phyloP scores from a whole-genome alignment of 2,329 filamentous ascomycete genomes.

The Fusarium solani-melongenae region DNA sequence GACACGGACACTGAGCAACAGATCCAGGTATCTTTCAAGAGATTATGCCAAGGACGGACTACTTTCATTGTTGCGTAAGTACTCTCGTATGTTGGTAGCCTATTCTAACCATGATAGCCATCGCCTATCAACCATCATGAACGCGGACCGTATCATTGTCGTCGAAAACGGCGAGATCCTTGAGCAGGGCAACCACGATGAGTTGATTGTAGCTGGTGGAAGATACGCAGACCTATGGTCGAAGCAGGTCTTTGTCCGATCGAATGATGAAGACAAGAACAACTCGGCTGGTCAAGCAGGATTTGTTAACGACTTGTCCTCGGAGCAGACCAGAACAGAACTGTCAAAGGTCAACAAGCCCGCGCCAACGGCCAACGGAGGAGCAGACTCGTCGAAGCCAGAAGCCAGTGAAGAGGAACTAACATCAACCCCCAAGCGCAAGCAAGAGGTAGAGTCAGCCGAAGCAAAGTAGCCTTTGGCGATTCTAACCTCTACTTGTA shows the following conservation, averaged over 20 bases:
- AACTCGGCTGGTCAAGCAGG: constrained; percentile 37
- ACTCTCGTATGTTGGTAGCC: not conserved
- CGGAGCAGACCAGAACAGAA: constrained; percentile 50
- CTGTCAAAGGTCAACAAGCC: constrained; percentile 49
- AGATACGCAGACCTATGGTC: constrained; percentile 75
- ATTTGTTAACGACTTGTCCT: constrained; percentile 52
- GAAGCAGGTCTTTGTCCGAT: constrained; percentile 67
- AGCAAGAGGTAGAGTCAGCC: constrained; percentile 63
- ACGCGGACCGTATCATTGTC: constrained; percentile 75
- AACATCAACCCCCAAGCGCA: constrained; percentile 49
- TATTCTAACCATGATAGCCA: constrained; percentile 57
- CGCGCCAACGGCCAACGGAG: constrained; percentile 26
- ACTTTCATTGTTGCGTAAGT: constrained; percentile 74
- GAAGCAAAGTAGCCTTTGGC: constrained; percentile 43
- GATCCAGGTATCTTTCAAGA: constrained; percentile 71
- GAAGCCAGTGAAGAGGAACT: constrained; percentile 36
- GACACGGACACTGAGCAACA: constrained; percentile 76
- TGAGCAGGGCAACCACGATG: constrained; percentile 72
- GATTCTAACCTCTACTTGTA: constrained; percentile 58
- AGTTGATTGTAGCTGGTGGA: constrained; percentile 67
- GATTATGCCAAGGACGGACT: constrained; percentile 69
- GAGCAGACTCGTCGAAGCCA: constrained; percentile 37
- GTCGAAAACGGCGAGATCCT: constrained; percentile 70
- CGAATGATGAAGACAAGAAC: constrained; percentile 53
- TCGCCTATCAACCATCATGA: constrained; percentile 77